Evolutionary conservation across 2,329 filamentous ascomycete genomes (phyloP), one percentile per base, ranked within the genome.

Genomic region (Blastomyces silverae): DNA sequence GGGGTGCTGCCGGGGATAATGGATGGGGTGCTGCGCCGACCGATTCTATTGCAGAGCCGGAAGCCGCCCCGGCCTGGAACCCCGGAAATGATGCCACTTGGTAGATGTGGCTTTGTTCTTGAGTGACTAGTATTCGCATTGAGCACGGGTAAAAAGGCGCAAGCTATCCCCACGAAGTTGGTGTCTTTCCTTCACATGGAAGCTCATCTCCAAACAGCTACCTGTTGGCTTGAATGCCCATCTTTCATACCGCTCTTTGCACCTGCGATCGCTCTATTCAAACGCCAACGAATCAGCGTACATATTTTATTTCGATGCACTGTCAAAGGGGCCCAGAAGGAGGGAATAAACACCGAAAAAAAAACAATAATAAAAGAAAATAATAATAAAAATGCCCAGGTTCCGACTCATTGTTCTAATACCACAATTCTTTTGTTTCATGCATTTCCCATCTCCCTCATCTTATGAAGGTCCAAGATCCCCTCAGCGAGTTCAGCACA

Each of bases 1-100:
- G 67, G 63, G 64, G 64, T 22, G 62, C 61, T 60, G 68, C 65
- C 37, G 66, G 61, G 61, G 59, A 34, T 46, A 68, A 63, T 46
- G 66, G 63, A 46, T 68, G 67, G 63, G 64, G 64, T 22, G 62
- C 62, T 3, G 60, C n/a, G 17, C 20, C 48, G 39, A 22, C 48
- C 53, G 64, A 56, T 59, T 61, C 31, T 2, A 42, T 63, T 50
- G 64, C 64, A 22, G 65, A 61, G 5, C 48, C 64, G 3, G 39
- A 64, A 37, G 44, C 28, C 13, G 52, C 64, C 0, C 20, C 22
- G 8, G 53, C n/a, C 15, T 64, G 62, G 66, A 64, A 66, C 13
- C 34, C 55, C 20, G 61, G 44, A 39, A 48, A 39, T 34, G 5
- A 5, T 56, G 28, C 7, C 2, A 53, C 34, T 48, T 67, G 66